phyloP scores from a whole-genome alignment of 208 protist genomes.

The Porcisia deanei region DNA sequence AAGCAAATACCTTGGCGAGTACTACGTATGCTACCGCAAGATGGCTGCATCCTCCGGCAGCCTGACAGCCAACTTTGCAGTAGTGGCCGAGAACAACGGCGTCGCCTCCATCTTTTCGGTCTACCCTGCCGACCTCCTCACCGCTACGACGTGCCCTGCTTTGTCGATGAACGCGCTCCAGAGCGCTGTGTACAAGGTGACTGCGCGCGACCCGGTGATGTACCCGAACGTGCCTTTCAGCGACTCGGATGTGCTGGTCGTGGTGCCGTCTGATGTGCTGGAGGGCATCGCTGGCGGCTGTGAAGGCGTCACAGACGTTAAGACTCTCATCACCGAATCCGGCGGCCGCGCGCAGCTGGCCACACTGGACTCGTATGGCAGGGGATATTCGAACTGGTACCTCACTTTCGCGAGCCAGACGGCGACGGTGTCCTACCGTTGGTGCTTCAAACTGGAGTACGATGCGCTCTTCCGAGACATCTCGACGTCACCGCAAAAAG shows the following conservation, averaged over 20 bases:
- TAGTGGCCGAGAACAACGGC: slow-evolving; percentile 47
- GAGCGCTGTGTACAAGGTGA: slow-evolving; percentile 68
- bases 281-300: slow-evolving; percentile 15
- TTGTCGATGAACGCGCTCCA: slow-evolving; percentile 51
- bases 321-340: slow-evolving; percentile 20
- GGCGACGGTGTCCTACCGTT: slow-evolving; percentile 35
- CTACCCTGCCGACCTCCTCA: slow-evolving; percentile 61
- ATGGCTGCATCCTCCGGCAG: slow-evolving; percentile 8
- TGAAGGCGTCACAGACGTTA: slow-evolving; percentile 23
- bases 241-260: slow-evolving; percentile 49
- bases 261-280: slow-evolving; percentile 34
- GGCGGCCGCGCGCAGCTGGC: slow-evolving; percentile 28
- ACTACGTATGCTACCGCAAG: slow-evolving; percentile 85
- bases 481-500: slow-evolving; percentile 16
- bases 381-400: slow-evolving; percentile 60
- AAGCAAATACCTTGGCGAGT: slow-evolving; percentile 63
- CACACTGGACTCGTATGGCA: slow-evolving; percentile 36
- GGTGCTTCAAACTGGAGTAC: slow-evolving; percentile 72
- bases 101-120: slow-evolving; percentile 64
- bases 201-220: slow-evolving; percentile 21
- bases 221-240: slow-evolving; percentile 70
- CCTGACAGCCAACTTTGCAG: slow-evolving; percentile 35
- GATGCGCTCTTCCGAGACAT: slow-evolving; percentile 55
- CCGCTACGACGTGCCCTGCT: slow-evolving; percentile 31
- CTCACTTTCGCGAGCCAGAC: slow-evolving; percentile 49